phyloP scores from a whole-genome alignment of 768 basidiomycete genomes.

The Podaxis rugospora region DNA sequence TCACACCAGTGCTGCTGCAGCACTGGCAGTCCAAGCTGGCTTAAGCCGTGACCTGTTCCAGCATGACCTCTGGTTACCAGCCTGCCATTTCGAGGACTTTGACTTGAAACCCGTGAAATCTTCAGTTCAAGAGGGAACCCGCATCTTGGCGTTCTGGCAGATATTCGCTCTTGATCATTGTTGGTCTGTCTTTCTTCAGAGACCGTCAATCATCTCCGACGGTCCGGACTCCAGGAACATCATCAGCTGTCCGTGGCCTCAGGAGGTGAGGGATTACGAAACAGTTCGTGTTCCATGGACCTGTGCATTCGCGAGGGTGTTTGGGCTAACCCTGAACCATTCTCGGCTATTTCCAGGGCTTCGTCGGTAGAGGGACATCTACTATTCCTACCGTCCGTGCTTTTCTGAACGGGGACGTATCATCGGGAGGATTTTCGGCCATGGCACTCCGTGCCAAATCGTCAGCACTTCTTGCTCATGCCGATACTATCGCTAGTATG shows the following conservation, averaged over 20 bases:
- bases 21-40: conserved; percentile 69
- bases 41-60: conserved; percentile 46
- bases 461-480: conserved; percentile 69
- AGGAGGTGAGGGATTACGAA: conserved; percentile 68
- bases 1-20: conserved; percentile 69
- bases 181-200: conserved; percentile 72
- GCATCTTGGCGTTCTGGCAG: conserved; percentile 79
- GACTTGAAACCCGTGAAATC: conserved; percentile 57
- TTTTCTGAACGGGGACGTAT: conserved; percentile 58
- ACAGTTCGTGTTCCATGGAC: conserved; percentile 37
- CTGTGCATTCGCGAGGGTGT: conserved; percentile 5
- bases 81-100: conserved; percentile 29
- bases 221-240: conserved; percentile 50
- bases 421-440: conserved; percentile 55
- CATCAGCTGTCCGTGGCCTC: conserved; percentile 76
- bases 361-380: conserved; percentile 44
- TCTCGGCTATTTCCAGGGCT: conserved; percentile 40
- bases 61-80: conserved; percentile 30
- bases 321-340: conserved; percentile 6
- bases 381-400: conserved; percentile 52
- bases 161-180: conserved; percentile 77
- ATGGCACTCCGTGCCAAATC: conserved; percentile 69
- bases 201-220: conserved; percentile 64
- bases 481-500: conserved; percentile 52
- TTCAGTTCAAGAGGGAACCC: conserved; percentile 61